Conservation (phyloP, 345 rosid genomes). For the Conringia planisiliqua region DNA sequence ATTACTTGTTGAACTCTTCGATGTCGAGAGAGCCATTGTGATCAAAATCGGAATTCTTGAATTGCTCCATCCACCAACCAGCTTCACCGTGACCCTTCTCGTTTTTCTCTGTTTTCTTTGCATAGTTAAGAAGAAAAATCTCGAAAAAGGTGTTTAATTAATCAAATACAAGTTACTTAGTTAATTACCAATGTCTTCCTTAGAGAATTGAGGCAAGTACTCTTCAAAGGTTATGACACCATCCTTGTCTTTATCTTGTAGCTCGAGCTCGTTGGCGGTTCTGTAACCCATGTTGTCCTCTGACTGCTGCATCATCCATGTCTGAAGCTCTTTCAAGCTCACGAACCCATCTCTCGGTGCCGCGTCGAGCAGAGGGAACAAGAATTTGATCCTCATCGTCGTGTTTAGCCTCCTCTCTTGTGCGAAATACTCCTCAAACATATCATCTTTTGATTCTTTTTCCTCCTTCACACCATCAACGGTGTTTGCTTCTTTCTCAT, state of each 20-base stretch:
- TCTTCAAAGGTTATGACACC: slow-evolving; percentile 54
- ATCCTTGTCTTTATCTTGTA: slow-evolving; percentile 51
- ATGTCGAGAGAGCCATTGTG: slow-evolving; percentile 45
- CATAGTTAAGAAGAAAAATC: neutral
- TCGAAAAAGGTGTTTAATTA: neutral
- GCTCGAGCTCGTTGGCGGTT: slow-evolving; percentile 44
- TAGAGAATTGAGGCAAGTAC: slow-evolving; percentile 56
- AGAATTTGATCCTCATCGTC: slow-evolving; percentile 48
- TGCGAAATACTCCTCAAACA: slow-evolving; percentile 32
- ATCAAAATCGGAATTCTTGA: slow-evolving; percentile 55
- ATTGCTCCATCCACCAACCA: slow-evolving; percentile 74
- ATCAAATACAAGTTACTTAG: neutral
- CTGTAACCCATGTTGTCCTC: slow-evolving; percentile 43
- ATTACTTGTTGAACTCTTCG: slow-evolving; percentile 54
- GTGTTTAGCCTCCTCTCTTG: slow-evolving; percentile 49
- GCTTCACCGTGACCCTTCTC: slow-evolving; percentile 57
- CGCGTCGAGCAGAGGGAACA: slow-evolving; percentile 62
- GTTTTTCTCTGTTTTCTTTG: slow-evolving; percentile 40
- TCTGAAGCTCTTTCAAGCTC: slow-evolving; percentile 55
- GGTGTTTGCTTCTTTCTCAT: slow-evolving; percentile 19
- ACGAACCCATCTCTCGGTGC: slow-evolving; percentile 51
- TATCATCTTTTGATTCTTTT: slow-evolving; percentile 13
- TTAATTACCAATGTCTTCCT: slow-evolving; percentile 45
- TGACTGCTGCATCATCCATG: slow-evolving; percentile 53
- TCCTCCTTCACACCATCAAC: slow-evolving; percentile 8